Evolutionary conservation across 1,284 basidiomycete genomes (phyloP).

Genomic region (Pseudozyma sp.): DNA sequence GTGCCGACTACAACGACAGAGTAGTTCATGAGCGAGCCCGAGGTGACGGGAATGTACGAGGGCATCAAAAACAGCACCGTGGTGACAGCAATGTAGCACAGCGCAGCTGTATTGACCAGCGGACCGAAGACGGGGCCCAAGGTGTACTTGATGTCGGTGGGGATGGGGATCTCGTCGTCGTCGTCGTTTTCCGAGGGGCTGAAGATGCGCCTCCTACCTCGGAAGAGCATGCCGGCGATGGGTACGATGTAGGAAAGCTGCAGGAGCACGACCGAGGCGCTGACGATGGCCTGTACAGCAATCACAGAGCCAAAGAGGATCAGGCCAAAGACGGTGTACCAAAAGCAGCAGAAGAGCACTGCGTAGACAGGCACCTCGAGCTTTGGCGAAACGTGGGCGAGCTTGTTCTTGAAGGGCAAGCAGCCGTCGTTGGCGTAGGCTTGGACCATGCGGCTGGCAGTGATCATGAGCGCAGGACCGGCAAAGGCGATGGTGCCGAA

Average conservation of each 20-base stretch:
- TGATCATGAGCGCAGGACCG: slow-evolving; percentile 39
- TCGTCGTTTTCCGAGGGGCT: not conserved
- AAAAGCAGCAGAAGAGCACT: slow-evolving; percentile 21
- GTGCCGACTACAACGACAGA: slow-evolving; percentile 31
- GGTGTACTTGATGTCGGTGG: slow-evolving; percentile 31
- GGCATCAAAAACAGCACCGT: slow-evolving; percentile 46
- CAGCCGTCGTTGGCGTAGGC: slow-evolving; percentile 43
- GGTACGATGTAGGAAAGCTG: slow-evolving; percentile 37
- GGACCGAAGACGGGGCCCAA: slow-evolving; percentile 32
- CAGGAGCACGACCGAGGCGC: slow-evolving; percentile 36
- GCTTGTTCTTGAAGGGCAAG: slow-evolving; percentile 24
- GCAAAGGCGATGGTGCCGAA: slow-evolving; percentile 37
- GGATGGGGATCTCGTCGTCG: slow-evolving; percentile 26
- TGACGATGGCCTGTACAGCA: slow-evolving; percentile 33
- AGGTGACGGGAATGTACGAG: slow-evolving; percentile 26
- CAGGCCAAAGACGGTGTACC: slow-evolving; percentile 32
- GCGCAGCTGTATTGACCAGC: slow-evolving; percentile 28
- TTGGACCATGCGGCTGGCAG: slow-evolving; percentile 38
- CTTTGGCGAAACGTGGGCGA: slow-evolving; percentile 24
- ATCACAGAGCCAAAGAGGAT: slow-evolving; percentile 41
- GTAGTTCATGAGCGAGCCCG: slow-evolving; percentile 41
- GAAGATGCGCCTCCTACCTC: slow-evolving; percentile 30
- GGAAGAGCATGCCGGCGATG: slow-evolving; percentile 38
- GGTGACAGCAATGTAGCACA: slow-evolving; percentile 37
- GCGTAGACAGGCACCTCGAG: slow-evolving; percentile 40